A percentile compares a stretch with the other conserved stretches of the same genome.
These are phyloP conservation scores for Citrullus amarus DNA, from an alignment of 306 rosid species.

Conservation along the genomic window DNA sequence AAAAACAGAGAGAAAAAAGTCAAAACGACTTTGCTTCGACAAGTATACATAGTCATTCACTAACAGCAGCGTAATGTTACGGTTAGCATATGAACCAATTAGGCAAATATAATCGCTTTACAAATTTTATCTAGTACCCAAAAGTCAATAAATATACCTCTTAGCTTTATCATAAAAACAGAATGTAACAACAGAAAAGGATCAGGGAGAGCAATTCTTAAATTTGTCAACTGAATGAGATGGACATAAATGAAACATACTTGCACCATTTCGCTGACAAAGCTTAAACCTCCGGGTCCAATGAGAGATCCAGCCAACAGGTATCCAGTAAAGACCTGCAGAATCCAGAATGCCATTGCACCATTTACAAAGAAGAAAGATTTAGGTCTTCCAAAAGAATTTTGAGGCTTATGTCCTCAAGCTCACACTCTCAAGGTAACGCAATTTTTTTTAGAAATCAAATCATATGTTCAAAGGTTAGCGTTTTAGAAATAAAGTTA, in stretches of 20 bases:
- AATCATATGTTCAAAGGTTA: neutral
- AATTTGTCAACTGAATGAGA: neutral
- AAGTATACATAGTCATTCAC: neutral
- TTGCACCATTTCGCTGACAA: slow-evolving; percentile 97
- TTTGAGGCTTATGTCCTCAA: neutral
- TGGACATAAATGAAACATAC: slow-evolving; percentile 38
- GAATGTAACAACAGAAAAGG: neutral
- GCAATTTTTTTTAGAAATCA: neutral
- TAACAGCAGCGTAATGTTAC: neutral
- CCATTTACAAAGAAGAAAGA: neutral
- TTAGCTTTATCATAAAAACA: neutral
- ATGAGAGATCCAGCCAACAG: slow-evolving; percentile 80
- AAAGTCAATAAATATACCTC: neutral
- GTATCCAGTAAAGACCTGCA: slow-evolving; percentile 86
- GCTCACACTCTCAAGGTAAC: neutral
- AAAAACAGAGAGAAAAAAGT: neutral
- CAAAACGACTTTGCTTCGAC: neutral
- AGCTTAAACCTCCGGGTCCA: slow-evolving; percentile 93
- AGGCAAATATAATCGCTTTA: neutral
- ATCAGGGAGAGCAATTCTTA: neutral
- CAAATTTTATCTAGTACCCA: neutral
- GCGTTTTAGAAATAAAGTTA: neutral
- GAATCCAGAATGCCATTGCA: slow-evolving; percentile 12
- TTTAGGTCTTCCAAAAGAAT: neutral
- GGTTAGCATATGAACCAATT: neutral